These are phyloP conservation scores for Dorcoceras hygrometricum DNA, from an alignment of 257 asterid genomes.

Conservation along the genomic window DNA sequence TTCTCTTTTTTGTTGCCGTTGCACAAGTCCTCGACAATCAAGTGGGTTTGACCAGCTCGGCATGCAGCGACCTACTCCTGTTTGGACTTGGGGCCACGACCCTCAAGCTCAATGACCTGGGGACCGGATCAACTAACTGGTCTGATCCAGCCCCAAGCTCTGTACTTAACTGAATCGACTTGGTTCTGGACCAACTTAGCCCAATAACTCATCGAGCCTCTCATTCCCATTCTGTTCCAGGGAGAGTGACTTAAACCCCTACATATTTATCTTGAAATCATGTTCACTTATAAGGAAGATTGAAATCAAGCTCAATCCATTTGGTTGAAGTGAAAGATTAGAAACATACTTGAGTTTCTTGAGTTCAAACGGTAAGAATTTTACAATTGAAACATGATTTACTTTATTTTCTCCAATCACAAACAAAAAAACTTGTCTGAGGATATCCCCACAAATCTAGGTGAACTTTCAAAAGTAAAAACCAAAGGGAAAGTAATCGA, in stretches of 20 bases:
- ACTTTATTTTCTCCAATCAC: slow-evolving; percentile 21
- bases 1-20: not conserved
- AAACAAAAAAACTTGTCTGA: slow-evolving; percentile 24
- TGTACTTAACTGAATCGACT: too few species aligned
- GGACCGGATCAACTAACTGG: too few species aligned
- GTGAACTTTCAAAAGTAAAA: slow-evolving; percentile 10
- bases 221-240: not conserved
- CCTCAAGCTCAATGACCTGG: too few species aligned
- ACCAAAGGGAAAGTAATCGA: not conserved
- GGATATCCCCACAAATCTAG: slow-evolving; percentile 23
- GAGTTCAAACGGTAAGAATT: not conserved
- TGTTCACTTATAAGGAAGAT: not conserved
- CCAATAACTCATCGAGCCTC: not conserved
- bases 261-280: not conserved
- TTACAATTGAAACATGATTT: slow-evolving; percentile 13
- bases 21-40: not conserved
- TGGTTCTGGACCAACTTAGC: not conserved
- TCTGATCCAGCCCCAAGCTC: too few species aligned
- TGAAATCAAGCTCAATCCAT: not conserved
- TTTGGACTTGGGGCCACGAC: too few species aligned
- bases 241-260: not conserved
- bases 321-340: not conserved
- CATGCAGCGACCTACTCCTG: not conserved
- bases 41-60: not conserved
- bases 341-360: not conserved